These are phyloP conservation scores for Chaetomium strumarium DNA, from an alignment of 2,329 filamentous ascomycete species.

Conservation along the genomic window DNA sequence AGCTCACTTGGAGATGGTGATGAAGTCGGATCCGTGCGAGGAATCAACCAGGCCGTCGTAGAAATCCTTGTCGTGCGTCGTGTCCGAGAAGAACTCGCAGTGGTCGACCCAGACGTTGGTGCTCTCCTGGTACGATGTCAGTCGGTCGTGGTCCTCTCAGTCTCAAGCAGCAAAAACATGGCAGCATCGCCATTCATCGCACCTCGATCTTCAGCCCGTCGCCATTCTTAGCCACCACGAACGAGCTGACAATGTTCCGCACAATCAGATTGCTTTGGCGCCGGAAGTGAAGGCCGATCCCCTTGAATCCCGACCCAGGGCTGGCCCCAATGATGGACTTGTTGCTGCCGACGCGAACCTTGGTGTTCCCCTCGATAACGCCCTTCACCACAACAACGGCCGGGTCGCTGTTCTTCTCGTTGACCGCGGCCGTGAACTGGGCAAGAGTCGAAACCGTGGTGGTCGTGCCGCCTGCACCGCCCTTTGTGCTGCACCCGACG, in stretches of 20 bases:
- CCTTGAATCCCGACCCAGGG: constrained; percentile 34
- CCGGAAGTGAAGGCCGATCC: constrained; percentile 49
- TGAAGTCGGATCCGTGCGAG: constrained; percentile 57
- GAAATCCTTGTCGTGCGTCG: constrained; percentile 59
- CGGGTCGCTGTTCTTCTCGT: constrained; percentile 35
- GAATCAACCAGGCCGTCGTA: constrained; percentile 62
- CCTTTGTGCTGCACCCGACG: constrained; percentile 40
- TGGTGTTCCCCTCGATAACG: constrained; percentile 36
- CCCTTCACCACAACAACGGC: constrained; percentile 43
- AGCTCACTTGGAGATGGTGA: constrained; percentile 42
- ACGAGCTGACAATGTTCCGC: constrained; percentile 54
- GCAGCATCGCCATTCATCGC: not conserved
- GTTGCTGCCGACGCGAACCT: constrained; percentile 43
- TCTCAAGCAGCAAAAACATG: too few relatives aligned
- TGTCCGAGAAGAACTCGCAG: constrained; percentile 56
- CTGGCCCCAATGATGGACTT: constrained; percentile 47
- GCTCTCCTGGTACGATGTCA: constrained; percentile 35
- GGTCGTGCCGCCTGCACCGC: constrained; percentile 48
- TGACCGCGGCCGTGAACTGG: constrained; percentile 44
- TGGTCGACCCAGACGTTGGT: constrained; percentile 64
- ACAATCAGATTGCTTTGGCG: constrained; percentile 54
- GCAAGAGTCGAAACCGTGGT: constrained; percentile 49
- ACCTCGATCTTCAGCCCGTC: constrained; percentile 51
- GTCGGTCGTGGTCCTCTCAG: not conserved
- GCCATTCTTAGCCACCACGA: constrained; percentile 50